Conservation (phyloP, 805 yeast species). For the Ogataea paradorogensis region DNA sequence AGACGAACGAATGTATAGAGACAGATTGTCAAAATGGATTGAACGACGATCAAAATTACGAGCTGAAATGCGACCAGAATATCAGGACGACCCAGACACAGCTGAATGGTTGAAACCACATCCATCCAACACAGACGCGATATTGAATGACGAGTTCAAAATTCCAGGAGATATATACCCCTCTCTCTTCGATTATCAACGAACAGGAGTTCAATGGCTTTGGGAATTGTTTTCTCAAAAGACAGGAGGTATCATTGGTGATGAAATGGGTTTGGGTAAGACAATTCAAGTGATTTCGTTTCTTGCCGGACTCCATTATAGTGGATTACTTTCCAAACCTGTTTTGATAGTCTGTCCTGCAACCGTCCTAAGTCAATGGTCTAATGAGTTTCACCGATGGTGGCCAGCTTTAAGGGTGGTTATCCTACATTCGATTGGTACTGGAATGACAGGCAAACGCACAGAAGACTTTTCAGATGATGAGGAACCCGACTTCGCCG, state of each 20-base stretch:
- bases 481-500: constrained; percentile 41
- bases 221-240: constrained; percentile 89
- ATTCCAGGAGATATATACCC: constrained; percentile 92
- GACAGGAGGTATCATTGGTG: constrained; percentile 95
- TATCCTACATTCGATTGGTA: constrained; percentile 87
- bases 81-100: constrained; percentile 24
- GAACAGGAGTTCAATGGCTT: constrained; percentile 96
- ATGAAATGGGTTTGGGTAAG: constrained; percentile 97
- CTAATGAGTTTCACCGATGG: constrained; percentile 94
- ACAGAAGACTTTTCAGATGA: constrained; percentile 41
- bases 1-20: constrained; percentile 60
- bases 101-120: constrained; percentile 76
- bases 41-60: constrained; percentile 47
- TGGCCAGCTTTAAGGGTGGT: constrained; percentile 93
- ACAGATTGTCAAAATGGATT: constrained; percentile 61
- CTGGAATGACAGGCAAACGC: constrained; percentile 58
- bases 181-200: constrained; percentile 85
- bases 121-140: constrained; percentile 74
- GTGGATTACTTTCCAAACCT: constrained; percentile 71
- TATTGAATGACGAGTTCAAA: constrained; percentile 61
- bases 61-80: constrained; percentile 26
- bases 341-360: constrained; percentile 92
- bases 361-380: constrained; percentile 95
- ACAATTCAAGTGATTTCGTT: constrained; percentile 92
- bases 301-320: constrained; percentile 85